Percentiles rank a stretch among this genome's conserved stretches.
Conservation (phyloP, 2,329 filamentous ascomycete species). For the Cytospora paraplurivora region DNA sequence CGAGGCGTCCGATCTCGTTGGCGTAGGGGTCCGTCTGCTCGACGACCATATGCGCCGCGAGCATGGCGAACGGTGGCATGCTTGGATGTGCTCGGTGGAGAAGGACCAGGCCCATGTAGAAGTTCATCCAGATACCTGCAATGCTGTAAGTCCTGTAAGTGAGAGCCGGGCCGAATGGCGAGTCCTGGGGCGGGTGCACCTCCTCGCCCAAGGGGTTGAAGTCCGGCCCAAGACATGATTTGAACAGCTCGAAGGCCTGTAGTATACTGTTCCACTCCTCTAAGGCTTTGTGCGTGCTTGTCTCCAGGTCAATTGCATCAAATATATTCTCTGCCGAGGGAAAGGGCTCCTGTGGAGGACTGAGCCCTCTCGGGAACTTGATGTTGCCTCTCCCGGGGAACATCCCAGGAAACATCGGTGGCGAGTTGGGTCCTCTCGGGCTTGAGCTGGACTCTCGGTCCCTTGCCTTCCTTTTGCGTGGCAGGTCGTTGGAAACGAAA, state of each 20-base stretch:
- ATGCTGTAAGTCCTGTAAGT: constrained; percentile 88
- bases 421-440: constrained; percentile 35
- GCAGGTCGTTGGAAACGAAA: constrained; percentile 76
- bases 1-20: constrained; percentile 76
- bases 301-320: constrained; percentile 62
- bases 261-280: constrained; percentile 78
- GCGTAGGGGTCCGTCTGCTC: constrained; percentile 71
- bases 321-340: constrained; percentile 40
- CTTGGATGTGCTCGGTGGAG: constrained; percentile 80
- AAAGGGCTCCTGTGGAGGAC: constrained; percentile 47
- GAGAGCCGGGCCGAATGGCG: constrained; percentile 80
- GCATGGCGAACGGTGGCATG: constrained; percentile 90
- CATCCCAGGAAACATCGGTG: constrained; percentile 57
- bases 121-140: constrained; percentile 83
- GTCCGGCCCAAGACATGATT: constrained; percentile 66
- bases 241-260: constrained; percentile 68
- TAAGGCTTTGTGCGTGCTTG: constrained; percentile 68
- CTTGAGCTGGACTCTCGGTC: constrained; percentile 58
- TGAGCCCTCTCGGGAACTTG: constrained; percentile 56
- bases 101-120: constrained; percentile 81
- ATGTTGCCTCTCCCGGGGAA: constrained; percentile 55
- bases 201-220: constrained; percentile 77
- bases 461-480: constrained; percentile 72
- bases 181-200: constrained; percentile 59
- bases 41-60: constrained; percentile 79